These are phyloP conservation scores for Desmodesmus armatus DNA, from an alignment of 139 green algal species.

Conservation along the genomic window DNA sequence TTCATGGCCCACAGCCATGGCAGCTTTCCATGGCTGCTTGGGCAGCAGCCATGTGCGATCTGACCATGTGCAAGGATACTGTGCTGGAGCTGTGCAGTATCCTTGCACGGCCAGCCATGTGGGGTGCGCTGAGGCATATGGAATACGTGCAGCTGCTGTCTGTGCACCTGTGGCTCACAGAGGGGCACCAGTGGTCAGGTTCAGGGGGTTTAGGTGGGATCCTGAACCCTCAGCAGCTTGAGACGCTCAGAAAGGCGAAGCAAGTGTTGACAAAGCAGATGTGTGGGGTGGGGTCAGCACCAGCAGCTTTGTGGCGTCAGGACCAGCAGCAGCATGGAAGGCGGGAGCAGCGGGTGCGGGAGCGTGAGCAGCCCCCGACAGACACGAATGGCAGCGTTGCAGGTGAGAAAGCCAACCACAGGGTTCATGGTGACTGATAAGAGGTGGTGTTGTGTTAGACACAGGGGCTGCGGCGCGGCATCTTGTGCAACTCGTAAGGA, in stretches of 20 bases:
- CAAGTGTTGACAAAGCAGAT: neutral
- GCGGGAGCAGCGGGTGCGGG: neutral
- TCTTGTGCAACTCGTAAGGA: no score
- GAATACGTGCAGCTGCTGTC: neutral
- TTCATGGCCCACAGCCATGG: no score
- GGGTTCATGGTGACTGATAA: no score
- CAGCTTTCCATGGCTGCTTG: no score
- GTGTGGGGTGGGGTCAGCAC: neutral
- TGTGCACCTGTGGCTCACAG: conserved; percentile 12
- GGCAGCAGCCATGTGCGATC: neutral
- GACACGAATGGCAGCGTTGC: no score
- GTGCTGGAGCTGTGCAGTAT: neutral
- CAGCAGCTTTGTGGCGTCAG: neutral
- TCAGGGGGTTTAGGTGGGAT: neutral
- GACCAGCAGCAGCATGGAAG: neutral
- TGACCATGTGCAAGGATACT: no score
- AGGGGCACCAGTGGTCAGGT: neutral
- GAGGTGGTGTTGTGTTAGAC: no score
- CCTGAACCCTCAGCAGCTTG: neutral
- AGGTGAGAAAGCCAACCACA: no score
- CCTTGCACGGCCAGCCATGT: neutral
- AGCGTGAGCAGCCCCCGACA: neutral
- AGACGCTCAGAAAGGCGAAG: neutral
- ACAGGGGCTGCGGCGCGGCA: no score
- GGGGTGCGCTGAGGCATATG: neutral